Conservation (phyloP, 2,329 filamentous ascomycete species). For the Exophiala dermatitidis region DNA sequence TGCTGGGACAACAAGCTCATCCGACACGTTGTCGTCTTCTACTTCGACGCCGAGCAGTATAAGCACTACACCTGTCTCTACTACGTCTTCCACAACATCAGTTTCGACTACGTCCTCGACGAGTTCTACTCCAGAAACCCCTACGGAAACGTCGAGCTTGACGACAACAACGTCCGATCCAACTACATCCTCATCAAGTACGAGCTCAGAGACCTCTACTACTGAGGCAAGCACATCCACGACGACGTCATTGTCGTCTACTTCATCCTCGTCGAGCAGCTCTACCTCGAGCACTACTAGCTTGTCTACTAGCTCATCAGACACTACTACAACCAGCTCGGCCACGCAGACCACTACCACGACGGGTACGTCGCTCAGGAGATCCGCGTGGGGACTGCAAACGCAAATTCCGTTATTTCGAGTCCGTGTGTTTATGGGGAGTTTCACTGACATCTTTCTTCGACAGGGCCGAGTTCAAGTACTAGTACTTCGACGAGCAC, state of each 20-base stretch:
- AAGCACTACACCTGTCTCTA: not conserved
- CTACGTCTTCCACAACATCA: not conserved
- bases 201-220: not conserved
- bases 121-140: not conserved
- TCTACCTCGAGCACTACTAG: not conserved
- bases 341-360: not conserved
- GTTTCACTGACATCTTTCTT: not conserved
- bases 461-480: slow-evolving; percentile 7
- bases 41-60: no score
- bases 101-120: not conserved
- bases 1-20: no score
- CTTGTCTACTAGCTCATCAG: not conserved
- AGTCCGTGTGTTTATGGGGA: not conserved
- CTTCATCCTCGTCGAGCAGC: not conserved
- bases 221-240: not conserved
- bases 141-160: not conserved
- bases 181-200: not conserved
- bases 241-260: not conserved
- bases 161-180: not conserved
- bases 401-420: not conserved
- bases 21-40: no score
- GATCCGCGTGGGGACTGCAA: not conserved
- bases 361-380: slow-evolving; percentile 2
- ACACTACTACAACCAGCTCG: not conserved
- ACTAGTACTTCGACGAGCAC: slow-evolving; percentile 12